Percentiles rank a stretch among this genome's conserved stretches.
Evolutionary conservation across 306 rosid species (phyloP).

Genomic region (Neltuma alba): DNA sequence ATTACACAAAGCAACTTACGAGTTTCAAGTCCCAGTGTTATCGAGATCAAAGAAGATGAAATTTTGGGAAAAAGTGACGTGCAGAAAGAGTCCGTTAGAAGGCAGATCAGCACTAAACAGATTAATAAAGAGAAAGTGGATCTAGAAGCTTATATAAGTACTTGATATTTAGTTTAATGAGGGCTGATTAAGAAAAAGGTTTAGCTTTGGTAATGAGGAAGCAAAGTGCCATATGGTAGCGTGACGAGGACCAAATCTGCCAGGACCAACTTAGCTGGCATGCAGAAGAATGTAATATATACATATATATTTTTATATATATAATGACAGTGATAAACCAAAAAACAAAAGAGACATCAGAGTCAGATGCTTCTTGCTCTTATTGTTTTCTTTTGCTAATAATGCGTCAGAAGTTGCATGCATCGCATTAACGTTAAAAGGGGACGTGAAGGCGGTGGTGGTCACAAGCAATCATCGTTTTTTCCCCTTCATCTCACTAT

Average conservation of each 20-base stretch:
- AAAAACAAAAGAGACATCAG: constrained; percentile 24
- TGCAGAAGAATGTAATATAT: constrained; percentile 25
- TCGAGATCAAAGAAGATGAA: background rate
- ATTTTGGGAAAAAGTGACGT: constrained; percentile 25
- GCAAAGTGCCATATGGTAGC: constrained; percentile 32
- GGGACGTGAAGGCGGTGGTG: constrained; percentile 30
- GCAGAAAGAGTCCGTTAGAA: constrained; percentile 16
- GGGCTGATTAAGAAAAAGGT: constrained; percentile 16
- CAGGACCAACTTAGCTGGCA: constrained; percentile 63
- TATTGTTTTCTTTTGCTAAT: constrained; percentile 14
- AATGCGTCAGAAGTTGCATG: constrained; percentile 19
- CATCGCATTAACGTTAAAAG: constrained; percentile 28
- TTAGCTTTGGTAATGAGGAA: constrained; percentile 23
- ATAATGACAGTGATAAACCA: constrained; percentile 12
- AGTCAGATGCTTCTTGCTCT: constrained; percentile 22
- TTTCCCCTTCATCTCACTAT: background rate
- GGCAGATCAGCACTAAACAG: constrained; percentile 31
- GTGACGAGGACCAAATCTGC: constrained; percentile 46
- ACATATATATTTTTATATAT: constrained; percentile 17
- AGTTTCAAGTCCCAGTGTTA: background rate
- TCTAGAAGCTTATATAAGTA: background rate
- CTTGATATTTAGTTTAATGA: background rate
- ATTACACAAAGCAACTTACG: background rate
- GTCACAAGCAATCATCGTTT: background rate
- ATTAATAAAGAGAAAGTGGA: constrained; percentile 36